These are phyloP conservation scores for Marchantia polymorpha DNA, from an alignment of 225 moss, liverwort and hornwort species.

Conservation along the genomic window DNA sequence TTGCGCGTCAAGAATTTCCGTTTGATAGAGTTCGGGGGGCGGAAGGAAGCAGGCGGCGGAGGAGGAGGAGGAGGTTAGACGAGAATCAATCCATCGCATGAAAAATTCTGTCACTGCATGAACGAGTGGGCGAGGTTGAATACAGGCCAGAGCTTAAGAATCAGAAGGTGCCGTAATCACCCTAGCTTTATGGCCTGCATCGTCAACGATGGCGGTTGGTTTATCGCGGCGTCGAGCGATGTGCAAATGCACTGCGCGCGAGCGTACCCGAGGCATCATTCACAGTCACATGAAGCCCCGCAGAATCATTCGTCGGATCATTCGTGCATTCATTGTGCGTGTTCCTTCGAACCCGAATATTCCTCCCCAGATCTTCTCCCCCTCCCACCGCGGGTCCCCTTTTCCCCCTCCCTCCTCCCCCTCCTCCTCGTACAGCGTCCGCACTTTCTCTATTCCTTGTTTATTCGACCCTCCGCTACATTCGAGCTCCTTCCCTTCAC, in stretches of 20 bases:
- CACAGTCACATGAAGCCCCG: conserved; percentile 21
- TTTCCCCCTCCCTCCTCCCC: background rate
- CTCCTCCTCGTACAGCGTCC: background rate
- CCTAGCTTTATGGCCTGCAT: background rate
- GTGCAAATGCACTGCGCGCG: conserved; percentile 19
- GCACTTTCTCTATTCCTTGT: background rate
- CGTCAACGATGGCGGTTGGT: conserved; percentile 11
- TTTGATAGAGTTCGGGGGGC: background rate
- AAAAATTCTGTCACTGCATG: background rate
- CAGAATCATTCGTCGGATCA: conserved; percentile 35
- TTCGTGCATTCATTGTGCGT: conserved; percentile 23
- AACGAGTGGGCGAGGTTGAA: conserved; percentile 5
- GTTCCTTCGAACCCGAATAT: conserved; percentile 20
- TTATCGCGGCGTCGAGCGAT: background rate
- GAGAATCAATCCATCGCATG: background rate
- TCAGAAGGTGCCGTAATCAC: background rate
- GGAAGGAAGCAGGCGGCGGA: background rate
- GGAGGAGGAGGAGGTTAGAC: background rate
- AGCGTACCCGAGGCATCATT: conserved; percentile 30
- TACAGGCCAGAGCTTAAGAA: background rate
- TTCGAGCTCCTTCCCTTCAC: background rate
- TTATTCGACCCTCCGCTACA: too few species aligned
- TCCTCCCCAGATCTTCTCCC: conserved; percentile 8
- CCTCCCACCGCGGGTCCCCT: background rate
- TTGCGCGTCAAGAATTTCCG: background rate